phyloP scores from a whole-genome alignment of 2,329 filamentous ascomycete genomes.

The Thyridium curvatum region DNA sequence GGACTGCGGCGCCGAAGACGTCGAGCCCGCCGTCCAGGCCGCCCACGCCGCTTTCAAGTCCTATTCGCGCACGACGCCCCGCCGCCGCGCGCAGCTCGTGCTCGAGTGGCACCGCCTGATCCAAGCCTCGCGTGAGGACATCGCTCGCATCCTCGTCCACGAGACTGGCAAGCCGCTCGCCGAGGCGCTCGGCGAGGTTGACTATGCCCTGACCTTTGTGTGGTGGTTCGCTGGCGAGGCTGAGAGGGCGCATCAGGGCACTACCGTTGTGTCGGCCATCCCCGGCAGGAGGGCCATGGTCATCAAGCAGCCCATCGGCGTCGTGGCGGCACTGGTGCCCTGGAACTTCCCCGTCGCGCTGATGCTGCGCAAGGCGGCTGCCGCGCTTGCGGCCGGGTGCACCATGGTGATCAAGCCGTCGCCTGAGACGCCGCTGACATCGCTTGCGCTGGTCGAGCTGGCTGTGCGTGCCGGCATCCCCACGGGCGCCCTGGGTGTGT shows the following conservation, averaged over 20 bases:
- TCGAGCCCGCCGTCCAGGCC: slow-evolving; percentile 28
- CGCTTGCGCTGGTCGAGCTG: slow-evolving; percentile 62
- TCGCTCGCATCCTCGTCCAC: slow-evolving; percentile 30
- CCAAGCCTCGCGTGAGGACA: slow-evolving; percentile 24
- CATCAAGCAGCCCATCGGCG: slow-evolving; percentile 69
- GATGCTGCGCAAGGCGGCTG: slow-evolving; percentile 61
- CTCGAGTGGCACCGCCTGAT: slow-evolving; percentile 29
- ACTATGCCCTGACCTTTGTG: slow-evolving; percentile 46
- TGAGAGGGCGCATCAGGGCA: slow-evolving; percentile 44
- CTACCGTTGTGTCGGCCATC: slow-evolving; percentile 50
- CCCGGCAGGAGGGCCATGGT: slow-evolving; percentile 62
- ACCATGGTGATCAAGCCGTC: slow-evolving; percentile 70
- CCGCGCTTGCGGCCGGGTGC: slow-evolving; percentile 65
- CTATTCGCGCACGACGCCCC: slow-evolving; percentile 29
- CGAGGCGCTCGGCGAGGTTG: slow-evolving; percentile 48
- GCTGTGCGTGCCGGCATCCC: slow-evolving; percentile 68
- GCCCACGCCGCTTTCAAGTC: slow-evolving; percentile 27
- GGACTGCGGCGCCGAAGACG: slow-evolving; percentile 33
- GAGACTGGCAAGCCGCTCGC: slow-evolving; percentile 53
- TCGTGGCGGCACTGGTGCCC: slow-evolving; percentile 61
- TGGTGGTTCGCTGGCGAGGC: slow-evolving; percentile 52
- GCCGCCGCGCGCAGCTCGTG: slow-evolving; percentile 25
- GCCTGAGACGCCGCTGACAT: slow-evolving; percentile 68
- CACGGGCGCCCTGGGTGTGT: slow-evolving; percentile 57
- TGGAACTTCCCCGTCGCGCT: slow-evolving; percentile 69